These are phyloP conservation scores for Spathaspora boniae DNA, from an alignment of 805 yeast species.

Conservation along the genomic window DNA sequence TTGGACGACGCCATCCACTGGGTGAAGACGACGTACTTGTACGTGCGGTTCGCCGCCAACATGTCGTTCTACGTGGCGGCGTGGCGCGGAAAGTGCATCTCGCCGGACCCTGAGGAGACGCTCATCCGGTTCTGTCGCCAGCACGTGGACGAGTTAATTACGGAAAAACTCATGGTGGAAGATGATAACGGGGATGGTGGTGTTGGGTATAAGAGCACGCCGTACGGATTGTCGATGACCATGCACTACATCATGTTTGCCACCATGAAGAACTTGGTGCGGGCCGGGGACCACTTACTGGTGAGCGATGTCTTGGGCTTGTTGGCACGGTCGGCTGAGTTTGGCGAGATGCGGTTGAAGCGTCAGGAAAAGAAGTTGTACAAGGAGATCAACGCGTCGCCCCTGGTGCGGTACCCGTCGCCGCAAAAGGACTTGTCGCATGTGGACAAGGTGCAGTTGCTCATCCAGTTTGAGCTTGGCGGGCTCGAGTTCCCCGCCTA, in stretches of 20 bases:
- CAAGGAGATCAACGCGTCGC: constrained; percentile 40
- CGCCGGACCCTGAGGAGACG: constrained; percentile 23
- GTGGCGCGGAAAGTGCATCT: constrained; percentile 10
- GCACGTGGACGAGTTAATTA: constrained; percentile 28
- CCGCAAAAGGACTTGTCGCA: constrained; percentile 22
- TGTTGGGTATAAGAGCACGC: constrained; percentile 33
- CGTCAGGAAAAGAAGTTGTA: constrained; percentile 43
- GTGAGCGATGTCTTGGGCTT: constrained; percentile 19
- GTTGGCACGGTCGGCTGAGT: constrained; percentile 38
- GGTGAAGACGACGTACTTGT: constrained; percentile 48
- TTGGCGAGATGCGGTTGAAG: constrained; percentile 36
- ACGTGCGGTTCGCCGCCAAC: constrained; percentile 38
- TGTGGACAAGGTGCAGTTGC: constrained; percentile 37
- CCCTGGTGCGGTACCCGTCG: constrained; percentile 34
- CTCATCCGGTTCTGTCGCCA: constrained; percentile 30
- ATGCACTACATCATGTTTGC: constrained; percentile 44
- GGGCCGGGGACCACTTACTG: constrained; percentile 8
- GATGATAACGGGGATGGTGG: constrained; percentile 6
- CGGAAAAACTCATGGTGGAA: constrained; percentile 24
- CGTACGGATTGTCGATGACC: constrained; percentile 48
- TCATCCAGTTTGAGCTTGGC: constrained; percentile 50
- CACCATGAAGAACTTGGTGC: constrained; percentile 37
- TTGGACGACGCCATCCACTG: constrained; percentile 40
- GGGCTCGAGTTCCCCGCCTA: constrained; percentile 46
- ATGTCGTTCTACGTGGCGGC: constrained; percentile 38